Conservation (phyloP, 139 green algal species). For the Tetraselmis striata region DNA sequence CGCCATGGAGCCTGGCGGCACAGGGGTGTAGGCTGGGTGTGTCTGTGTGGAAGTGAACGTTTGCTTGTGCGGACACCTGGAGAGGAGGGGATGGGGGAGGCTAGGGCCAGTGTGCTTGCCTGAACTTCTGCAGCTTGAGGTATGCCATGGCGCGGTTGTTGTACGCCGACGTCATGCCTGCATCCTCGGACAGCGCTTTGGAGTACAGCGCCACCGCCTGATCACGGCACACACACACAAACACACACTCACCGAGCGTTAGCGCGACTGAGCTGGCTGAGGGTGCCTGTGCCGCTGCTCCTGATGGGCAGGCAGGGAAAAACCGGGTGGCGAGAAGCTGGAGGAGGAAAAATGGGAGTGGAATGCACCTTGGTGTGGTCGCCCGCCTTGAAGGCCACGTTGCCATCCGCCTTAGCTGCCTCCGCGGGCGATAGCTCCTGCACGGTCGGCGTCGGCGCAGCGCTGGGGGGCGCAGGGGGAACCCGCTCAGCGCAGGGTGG, state of each 20-base stretch:
- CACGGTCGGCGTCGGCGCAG: too few relatives aligned
- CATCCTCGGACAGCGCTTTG: constrained; percentile 49
- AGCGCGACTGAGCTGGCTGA: neutral
- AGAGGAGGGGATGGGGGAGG: too few relatives aligned
- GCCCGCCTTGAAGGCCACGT: constrained; percentile 63
- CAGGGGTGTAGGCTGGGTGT: too few relatives aligned
- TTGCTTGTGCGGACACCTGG: too few relatives aligned
- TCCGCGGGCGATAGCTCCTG: constrained; percentile 46
- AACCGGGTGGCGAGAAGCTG: neutral
- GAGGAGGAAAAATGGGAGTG: too few relatives aligned
- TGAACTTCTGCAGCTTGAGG: constrained; percentile 53
- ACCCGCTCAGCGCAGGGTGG: too few relatives aligned
- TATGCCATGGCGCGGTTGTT: constrained; percentile 76
- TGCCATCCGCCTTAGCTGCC: constrained; percentile 60
- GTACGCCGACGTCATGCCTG: constrained; percentile 28
- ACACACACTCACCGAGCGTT: neutral
- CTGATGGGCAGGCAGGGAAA: constrained; percentile 5
- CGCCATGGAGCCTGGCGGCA: constrained; percentile 39
- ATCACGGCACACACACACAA: too few relatives aligned
- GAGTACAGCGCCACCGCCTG: constrained; percentile 12
- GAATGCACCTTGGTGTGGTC: constrained; percentile 49
- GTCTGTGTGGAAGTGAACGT: too few relatives aligned
- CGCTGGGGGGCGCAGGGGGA: too few relatives aligned
- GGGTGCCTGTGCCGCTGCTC: constrained; percentile 17
- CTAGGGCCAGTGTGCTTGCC: constrained; percentile 43